Conservation (phyloP, 768 basidiomycete genomes). For the Amanita molliuscula region DNA sequence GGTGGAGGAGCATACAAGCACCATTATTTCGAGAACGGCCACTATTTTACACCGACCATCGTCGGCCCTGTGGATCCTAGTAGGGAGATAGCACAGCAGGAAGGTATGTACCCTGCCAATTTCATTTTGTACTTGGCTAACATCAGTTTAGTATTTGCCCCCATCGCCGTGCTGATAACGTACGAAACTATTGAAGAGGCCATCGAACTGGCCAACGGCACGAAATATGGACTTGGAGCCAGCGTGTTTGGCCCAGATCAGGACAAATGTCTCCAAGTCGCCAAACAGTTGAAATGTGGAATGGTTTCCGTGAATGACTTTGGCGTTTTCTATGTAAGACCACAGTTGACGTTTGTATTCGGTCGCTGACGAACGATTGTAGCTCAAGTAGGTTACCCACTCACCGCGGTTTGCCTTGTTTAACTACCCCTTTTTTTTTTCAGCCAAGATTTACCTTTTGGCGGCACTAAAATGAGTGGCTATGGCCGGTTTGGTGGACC, state of each 20-base stretch:
- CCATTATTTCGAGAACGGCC: conserved; percentile 56
- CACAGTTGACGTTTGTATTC: not conserved
- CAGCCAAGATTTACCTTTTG: conserved; percentile 89
- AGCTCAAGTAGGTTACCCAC: conserved; percentile 53
- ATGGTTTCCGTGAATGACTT: conserved; percentile 99
- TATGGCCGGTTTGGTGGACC: conserved; percentile 94
- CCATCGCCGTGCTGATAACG: conserved; percentile 77
- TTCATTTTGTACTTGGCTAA: not conserved
- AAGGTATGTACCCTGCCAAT: conserved; percentile 41
- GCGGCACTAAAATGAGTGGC: conserved; percentile 84
- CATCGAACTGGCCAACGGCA: conserved; percentile 79
- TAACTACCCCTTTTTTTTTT: conserved; percentile 1
- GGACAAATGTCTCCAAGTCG: conserved; percentile 68
- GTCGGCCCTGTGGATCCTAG: conserved; percentile 64
- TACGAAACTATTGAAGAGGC: conserved; percentile 83
- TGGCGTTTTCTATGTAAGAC: conserved; percentile 72
- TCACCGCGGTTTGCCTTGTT: not conserved
- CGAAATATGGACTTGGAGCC: conserved; percentile 84
- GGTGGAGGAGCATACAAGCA: conserved; percentile 65
- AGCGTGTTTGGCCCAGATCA: conserved; percentile 90
- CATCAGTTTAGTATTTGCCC: conserved; percentile 69
- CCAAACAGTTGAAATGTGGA: conserved; percentile 77
- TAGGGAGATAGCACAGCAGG: conserved; percentile 72
- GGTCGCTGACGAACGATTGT: not conserved
- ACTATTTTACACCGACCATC: conserved; percentile 83